Percentiles rank a stretch among this genome's conserved stretches.
phyloP scores from a whole-genome alignment of 1,139 yeast genomes.

The Oligophagozyma castellii region DNA sequence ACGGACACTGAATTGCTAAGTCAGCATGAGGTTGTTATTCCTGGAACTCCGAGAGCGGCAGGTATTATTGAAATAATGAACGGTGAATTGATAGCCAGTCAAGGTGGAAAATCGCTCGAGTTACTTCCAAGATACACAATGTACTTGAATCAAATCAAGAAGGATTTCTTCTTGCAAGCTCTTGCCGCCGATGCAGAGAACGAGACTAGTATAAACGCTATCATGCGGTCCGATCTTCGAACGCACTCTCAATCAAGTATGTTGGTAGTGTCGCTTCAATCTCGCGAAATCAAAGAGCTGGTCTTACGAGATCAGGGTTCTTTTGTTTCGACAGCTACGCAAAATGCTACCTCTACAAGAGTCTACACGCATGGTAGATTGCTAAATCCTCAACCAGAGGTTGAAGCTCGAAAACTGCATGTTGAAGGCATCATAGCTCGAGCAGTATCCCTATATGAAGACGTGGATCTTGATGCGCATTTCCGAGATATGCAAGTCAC shows the following conservation, averaged over 20 bases:
- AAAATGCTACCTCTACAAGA: slow-evolving; percentile 4
- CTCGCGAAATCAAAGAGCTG: slow-evolving; percentile 43
- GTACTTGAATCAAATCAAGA: slow-evolving; percentile 17
- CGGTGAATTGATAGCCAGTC: not conserved
- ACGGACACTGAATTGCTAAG: slow-evolving; percentile 5
- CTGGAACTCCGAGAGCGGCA: slow-evolving; percentile 5
- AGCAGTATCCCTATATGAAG: slow-evolving; percentile 15
- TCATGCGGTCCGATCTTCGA: slow-evolving; percentile 44
- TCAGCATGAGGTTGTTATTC: too few species aligned
- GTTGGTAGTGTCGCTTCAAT: slow-evolving; percentile 34
- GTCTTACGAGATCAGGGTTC: slow-evolving; percentile 26
- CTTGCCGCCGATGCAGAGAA: slow-evolving; percentile 33
- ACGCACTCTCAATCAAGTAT: slow-evolving; percentile 15
- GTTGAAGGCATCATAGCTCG: slow-evolving; percentile 12
- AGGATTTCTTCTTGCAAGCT: slow-evolving; percentile 28
- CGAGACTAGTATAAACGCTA: slow-evolving; percentile 35
- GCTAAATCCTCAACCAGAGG: slow-evolving; percentile 12
- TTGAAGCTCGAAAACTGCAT: slow-evolving; percentile 13
- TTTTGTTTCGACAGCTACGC: not conserved
- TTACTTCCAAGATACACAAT: slow-evolving; percentile 19
- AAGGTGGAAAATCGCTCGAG: slow-evolving; percentile 8
- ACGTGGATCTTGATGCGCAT: slow-evolving; percentile 5
- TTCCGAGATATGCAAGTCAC: slow-evolving; percentile 8
- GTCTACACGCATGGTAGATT: slow-evolving; percentile 7
- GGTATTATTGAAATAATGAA: slow-evolving; percentile 15